phyloP scores from a whole-genome alignment of 768 basidiomycete genomes.

The Calocera viscosa region DNA sequence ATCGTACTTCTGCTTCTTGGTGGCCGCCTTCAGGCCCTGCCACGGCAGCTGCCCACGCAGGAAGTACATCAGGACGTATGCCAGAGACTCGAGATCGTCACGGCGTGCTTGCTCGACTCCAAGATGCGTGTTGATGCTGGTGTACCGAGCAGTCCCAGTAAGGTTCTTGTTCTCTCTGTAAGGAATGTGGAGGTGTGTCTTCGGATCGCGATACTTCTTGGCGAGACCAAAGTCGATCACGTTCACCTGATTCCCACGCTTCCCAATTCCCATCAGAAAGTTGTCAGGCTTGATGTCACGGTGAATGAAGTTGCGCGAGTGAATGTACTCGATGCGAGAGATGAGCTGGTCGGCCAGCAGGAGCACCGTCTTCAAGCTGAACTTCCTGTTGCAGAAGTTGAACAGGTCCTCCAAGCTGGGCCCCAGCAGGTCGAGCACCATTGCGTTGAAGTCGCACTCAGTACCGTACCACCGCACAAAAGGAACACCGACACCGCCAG shows the following conservation, averaged over 20 bases:
- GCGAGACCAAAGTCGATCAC: conserved; percentile 94
- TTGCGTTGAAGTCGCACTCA: conserved; percentile 98
- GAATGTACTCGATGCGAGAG: conserved; percentile 92
- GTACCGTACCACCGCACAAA: conserved; percentile 73
- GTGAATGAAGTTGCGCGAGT: conserved; percentile 87
- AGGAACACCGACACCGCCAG: conserved; percentile 96
- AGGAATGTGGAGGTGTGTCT: conserved; percentile 98
- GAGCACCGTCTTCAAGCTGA: conserved; percentile 87
- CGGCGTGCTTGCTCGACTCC: conserved; percentile 97
- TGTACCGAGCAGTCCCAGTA: conserved; percentile 97
- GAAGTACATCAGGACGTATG: conserved; percentile 99
- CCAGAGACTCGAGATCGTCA: conserved; percentile 95
- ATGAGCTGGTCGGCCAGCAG: conserved; percentile 90
- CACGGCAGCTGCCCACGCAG: conserved; percentile 94
- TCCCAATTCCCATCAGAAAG: conserved; percentile 97
- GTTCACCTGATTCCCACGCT: conserved; percentile 98
- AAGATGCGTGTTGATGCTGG: conserved; percentile 96
- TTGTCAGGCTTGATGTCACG: conserved; percentile 98
- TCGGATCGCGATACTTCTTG: conserved; percentile 99
- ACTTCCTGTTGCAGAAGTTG: conserved; percentile 61
- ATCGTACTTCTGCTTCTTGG: conserved; percentile 99
- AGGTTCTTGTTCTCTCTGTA: conserved; percentile 99
- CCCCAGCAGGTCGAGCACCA: conserved; percentile 94
- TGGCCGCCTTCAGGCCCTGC: conserved; percentile 99
- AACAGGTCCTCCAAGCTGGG: conserved; percentile 42